Percentiles rank a stretch among this genome's conserved stretches.
Conservation (phyloP, 2,329 filamentous ascomycete genomes). For the Alternaria arbusti region DNA sequence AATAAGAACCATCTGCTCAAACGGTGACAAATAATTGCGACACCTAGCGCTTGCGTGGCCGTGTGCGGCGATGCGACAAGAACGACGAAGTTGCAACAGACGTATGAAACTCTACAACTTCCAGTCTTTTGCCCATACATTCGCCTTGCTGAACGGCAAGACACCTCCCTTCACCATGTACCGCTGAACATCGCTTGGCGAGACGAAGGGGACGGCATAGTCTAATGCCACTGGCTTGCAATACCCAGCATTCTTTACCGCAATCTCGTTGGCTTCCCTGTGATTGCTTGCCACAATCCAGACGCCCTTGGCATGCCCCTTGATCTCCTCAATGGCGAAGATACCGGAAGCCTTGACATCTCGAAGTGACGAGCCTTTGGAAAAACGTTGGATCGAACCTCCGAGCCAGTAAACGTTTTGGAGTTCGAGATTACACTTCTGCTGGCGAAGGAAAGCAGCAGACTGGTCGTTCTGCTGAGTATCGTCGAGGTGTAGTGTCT, state of each 20-base stretch:
- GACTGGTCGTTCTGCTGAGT: neutral
- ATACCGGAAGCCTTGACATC: neutral
- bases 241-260: neutral
- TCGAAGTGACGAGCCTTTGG: neutral
- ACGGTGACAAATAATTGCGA: neutral
- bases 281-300: neutral
- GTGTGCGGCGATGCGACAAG: neutral
- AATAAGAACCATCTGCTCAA: neutral
- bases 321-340: neutral
- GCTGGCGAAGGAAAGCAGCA: neutral
- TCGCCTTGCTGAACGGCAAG: neutral
- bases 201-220: neutral
- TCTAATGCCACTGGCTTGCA: neutral
- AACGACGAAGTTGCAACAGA: neutral
- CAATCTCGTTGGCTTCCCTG: neutral
- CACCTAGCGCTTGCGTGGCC: neutral
- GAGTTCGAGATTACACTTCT: neutral
- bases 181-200: neutral
- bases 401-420: neutral
- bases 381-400: neutral
- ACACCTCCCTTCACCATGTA: neutral
- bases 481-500: neutral
- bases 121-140: neutral
- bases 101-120: neutral
- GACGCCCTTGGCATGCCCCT: neutral